Conservation (phyloP, 768 basidiomycete species). For the Gloeostereum incarnatum region DNA sequence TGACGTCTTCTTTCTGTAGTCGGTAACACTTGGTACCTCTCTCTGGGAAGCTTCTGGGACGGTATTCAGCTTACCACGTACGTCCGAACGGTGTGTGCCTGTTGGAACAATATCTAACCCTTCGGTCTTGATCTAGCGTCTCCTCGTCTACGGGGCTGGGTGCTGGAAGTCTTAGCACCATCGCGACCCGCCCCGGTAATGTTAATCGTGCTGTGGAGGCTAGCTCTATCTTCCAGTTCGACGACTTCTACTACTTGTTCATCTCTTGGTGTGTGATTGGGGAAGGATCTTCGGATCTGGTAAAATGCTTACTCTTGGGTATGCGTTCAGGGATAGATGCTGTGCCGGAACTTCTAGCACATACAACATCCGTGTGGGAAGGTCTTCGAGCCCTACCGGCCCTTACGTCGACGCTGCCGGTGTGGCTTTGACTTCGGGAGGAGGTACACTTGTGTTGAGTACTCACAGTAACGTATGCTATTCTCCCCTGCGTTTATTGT, state of each 20-base stretch:
- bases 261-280: no score
- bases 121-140: conserved; percentile 13
- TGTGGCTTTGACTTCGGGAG: conserved; percentile 32
- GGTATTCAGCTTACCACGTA: conserved; percentile 37
- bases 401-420: conserved; percentile 38
- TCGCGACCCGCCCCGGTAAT: conserved; percentile 23
- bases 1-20: conserved; percentile 18
- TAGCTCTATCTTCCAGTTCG: conserved; percentile 31
- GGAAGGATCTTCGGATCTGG: no score
- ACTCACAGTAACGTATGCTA: conserved; percentile 33
- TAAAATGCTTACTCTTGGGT: no score
- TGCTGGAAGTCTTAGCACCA: conserved; percentile 31
- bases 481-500: not conserved
- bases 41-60: conserved; percentile 47
- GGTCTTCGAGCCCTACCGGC: conserved; percentile 34
- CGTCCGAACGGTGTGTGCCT: conserved; percentile 2
- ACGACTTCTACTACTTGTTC: conserved; percentile 45
- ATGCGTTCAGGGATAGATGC: no score
- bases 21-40: conserved; percentile 35
- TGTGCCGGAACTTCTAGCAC: conserved; percentile 42
- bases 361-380: conserved; percentile 52
- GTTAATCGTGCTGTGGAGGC: conserved; percentile 42
- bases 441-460: conserved; percentile 41
- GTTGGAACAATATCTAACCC: not conserved
- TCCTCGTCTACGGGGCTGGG: conserved; percentile 32